Conservation (phyloP, 1,284 basidiomycete genomes). For the Malassezia arunalokei region DNA sequence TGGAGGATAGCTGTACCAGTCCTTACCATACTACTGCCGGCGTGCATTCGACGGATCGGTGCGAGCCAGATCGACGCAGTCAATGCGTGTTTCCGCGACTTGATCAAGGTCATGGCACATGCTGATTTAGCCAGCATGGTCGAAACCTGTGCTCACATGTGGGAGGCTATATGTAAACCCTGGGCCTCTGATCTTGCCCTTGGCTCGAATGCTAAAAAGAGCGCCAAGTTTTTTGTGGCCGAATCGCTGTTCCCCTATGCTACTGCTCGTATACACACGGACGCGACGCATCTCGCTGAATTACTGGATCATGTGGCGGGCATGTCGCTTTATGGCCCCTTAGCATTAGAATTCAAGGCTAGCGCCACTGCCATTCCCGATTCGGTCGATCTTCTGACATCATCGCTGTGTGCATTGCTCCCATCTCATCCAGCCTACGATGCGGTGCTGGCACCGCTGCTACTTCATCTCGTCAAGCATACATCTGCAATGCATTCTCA, state of each 20-base stretch:
- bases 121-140: neutral
- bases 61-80: constrained; percentile 28
- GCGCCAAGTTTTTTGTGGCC: constrained; percentile 21
- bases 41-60: constrained; percentile 13
- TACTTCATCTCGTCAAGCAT: constrained; percentile 1
- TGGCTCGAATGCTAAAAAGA: constrained; percentile 28
- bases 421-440: neutral
- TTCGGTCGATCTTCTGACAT: neutral
- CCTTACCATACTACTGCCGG: neutral
- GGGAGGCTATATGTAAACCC: constrained; percentile 12
- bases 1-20: neutral
- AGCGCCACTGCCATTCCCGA: neutral
- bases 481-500: neutral
- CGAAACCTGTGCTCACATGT: neutral
- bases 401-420: neutral
- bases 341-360: neutral
- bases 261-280: neutral
- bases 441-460: neutral
- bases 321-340: constrained; percentile 15
- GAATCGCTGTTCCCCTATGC: constrained; percentile 16
- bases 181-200: constrained; percentile 23
- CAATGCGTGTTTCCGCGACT: constrained; percentile 22
- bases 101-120: constrained; percentile 17
- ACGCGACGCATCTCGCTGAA: neutral
- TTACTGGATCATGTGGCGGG: constrained; percentile 16